Conservation (phyloP, 257 asterid genomes). For the Dorcoceras hygrometricum region DNA sequence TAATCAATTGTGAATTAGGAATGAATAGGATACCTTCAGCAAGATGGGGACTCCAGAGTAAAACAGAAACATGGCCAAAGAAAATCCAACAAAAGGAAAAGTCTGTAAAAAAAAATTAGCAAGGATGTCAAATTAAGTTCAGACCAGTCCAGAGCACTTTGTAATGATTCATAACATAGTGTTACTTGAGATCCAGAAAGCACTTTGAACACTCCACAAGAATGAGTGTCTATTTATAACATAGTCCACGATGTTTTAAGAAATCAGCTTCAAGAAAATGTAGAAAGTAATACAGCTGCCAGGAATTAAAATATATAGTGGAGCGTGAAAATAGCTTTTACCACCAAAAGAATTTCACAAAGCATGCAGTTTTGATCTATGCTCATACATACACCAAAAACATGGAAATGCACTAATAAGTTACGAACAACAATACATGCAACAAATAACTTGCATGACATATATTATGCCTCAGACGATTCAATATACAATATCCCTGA, state of each 20-base stretch:
- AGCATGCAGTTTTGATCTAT: background rate
- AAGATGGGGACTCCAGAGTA: slow-evolving; percentile 82
- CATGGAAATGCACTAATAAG: background rate
- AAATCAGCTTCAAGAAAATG: background rate
- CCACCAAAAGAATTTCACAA: background rate
- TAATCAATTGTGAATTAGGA: background rate
- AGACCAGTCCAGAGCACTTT: background rate
- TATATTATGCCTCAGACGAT: background rate
- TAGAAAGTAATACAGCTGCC: background rate
- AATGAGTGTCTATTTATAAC: slow-evolving; percentile 2
- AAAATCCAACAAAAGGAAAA: slow-evolving; percentile 81
- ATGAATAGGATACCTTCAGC: slow-evolving; percentile 52
- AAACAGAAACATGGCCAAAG: slow-evolving; percentile 81
- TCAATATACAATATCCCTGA: background rate
- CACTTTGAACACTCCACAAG: background rate
- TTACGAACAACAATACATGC: background rate
- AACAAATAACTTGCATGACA: background rate
- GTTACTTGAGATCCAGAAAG: background rate
- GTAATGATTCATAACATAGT: background rate
- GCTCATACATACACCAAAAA: background rate
- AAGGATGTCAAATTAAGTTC: slow-evolving; percentile 12
- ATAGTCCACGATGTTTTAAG: background rate
- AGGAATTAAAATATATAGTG: background rate
- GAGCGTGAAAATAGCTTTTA: background rate
- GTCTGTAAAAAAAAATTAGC: slow-evolving; percentile 43